Percentiles rank a stretch among this genome's conserved stretches.
Evolutionary conservation across 208 protist genomes (phyloP).

Genomic region (Angomonas deanei): DNA sequence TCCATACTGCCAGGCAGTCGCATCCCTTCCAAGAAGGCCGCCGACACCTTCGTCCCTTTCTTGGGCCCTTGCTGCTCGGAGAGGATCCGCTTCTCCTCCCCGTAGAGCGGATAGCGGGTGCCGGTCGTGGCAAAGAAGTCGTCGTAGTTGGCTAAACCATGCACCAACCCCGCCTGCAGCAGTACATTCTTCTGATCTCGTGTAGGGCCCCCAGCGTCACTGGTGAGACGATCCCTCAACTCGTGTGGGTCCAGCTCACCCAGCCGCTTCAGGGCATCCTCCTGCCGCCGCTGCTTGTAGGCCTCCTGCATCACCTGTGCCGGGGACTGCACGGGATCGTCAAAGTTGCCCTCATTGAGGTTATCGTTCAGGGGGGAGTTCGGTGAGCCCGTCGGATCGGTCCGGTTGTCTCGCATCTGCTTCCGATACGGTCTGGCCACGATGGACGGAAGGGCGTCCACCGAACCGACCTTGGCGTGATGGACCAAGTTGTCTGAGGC

Average conservation of each 20-base stretch:
- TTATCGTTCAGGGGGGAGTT: not conserved
- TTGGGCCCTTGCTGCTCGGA: slow-evolving; percentile 7
- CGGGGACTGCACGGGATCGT: not conserved
- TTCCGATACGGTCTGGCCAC: slow-evolving; percentile 7
- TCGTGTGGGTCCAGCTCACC: slow-evolving; percentile 14
- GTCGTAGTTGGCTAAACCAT: slow-evolving; percentile 20
- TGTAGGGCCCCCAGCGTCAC: not conserved
- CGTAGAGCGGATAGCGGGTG: slow-evolving; percentile 13
- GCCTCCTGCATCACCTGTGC: slow-evolving; percentile 39
- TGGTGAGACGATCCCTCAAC: not conserved
- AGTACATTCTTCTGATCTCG: slow-evolving; percentile 11
- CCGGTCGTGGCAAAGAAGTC: slow-evolving; percentile 24
- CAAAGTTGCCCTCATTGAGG: slow-evolving; percentile 9
- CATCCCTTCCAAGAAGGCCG: not conserved
- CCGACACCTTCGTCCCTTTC: slow-evolving; percentile 5
- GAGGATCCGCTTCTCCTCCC: slow-evolving; percentile 22
- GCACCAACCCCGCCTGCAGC: slow-evolving; percentile 15
- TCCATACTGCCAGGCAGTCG: not conserved
- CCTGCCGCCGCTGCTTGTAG: slow-evolving; percentile 35
- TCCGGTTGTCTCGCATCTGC: slow-evolving; percentile 2
- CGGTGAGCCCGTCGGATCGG: not conserved
- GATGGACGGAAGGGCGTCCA: slow-evolving; percentile 1
- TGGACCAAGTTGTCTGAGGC: not conserved
- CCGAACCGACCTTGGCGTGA: not conserved
- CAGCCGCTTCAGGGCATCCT: slow-evolving; percentile 29